Evolutionary conservation across 1,139 yeast species (phyloP).

Genomic region (Zygoascus meyerae): DNA sequence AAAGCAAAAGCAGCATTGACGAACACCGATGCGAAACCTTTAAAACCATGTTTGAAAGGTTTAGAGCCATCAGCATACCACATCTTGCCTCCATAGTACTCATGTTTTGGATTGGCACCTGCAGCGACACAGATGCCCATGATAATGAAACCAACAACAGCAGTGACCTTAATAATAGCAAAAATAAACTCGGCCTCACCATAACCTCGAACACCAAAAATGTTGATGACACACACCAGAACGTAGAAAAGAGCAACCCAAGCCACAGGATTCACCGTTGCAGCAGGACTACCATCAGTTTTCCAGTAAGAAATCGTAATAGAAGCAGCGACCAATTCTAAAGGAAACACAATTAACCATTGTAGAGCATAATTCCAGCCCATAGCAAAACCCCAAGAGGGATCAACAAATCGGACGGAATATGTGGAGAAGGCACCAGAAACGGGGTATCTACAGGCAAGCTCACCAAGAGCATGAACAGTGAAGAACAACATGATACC

Average conservation of each 20-base stretch:
- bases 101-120: constrained; percentile 70
- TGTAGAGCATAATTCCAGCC: constrained; percentile 81
- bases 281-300: constrained; percentile 47
- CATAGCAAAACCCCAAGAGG: constrained; percentile 70
- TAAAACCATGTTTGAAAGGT: constrained; percentile 54
- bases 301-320: constrained; percentile 68
- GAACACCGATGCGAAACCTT: constrained; percentile 76
- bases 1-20: constrained; percentile 87
- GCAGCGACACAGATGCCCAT: constrained; percentile 54
- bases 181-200: constrained; percentile 73
- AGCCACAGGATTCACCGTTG: constrained; percentile 52
- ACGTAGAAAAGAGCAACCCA: constrained; percentile 62
- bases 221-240: constrained; percentile 49
- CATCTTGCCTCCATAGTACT: constrained; percentile 52
- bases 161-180: constrained; percentile 55
- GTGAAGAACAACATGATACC: constrained; percentile 47
- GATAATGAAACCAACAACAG: constrained; percentile 61
- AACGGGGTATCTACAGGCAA: constrained; percentile 57
- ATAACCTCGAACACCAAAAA: constrained; percentile 69
- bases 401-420: constrained; percentile 53
- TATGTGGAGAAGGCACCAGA: constrained; percentile 54
- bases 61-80: constrained; percentile 56
- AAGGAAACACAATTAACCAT: constrained; percentile 73
- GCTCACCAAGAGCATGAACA: constrained; percentile 57
- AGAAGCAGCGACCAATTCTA: constrained; percentile 75